Conservation (phyloP, 805 yeast genomes). For the Candida boidinii region DNA sequence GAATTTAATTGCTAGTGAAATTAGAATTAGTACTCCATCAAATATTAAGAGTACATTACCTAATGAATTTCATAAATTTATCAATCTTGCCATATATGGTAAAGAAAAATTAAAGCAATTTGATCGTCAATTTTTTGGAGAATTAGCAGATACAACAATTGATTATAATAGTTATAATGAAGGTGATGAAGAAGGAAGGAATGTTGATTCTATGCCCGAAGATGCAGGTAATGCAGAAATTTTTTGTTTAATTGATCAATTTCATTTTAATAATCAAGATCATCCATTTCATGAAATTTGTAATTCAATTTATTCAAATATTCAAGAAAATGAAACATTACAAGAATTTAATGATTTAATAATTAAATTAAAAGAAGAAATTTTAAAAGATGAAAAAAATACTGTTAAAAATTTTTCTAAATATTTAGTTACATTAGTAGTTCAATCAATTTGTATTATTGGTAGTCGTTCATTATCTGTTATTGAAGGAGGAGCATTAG, state of each 20-base stretch:
- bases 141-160: conserved; percentile 12
- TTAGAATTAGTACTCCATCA: conserved; percentile 69
- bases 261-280: conserved; percentile 24
- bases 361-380: conserved; percentile 10
- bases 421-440: conserved; percentile 50
- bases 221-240: conserved; percentile 21
- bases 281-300: conserved; percentile 25
- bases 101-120: conserved; percentile 26
- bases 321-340: conserved; percentile 21
- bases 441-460: conserved; percentile 68
- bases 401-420: conserved; percentile 20
- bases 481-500: conserved; percentile 41
- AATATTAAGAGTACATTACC: conserved; percentile 69
- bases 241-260: conserved; percentile 23
- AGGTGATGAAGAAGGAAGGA: conserved; percentile 11
- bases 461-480: conserved; percentile 87
- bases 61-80: conserved; percentile 39
- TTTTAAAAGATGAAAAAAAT: conserved; percentile 3
- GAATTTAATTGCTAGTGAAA: conserved; percentile 76
- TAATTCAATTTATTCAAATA: conserved; percentile 22
- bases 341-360: conserved; percentile 21
- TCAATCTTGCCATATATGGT: conserved; percentile 33
- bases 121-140: conserved; percentile 28
- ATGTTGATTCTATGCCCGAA: conserved; percentile 7
- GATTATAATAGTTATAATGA: conserved; percentile 9